phyloP scores from a whole-genome alignment of 495 filamentous ascomycete species.

The Elasticomyces elasticus region DNA sequence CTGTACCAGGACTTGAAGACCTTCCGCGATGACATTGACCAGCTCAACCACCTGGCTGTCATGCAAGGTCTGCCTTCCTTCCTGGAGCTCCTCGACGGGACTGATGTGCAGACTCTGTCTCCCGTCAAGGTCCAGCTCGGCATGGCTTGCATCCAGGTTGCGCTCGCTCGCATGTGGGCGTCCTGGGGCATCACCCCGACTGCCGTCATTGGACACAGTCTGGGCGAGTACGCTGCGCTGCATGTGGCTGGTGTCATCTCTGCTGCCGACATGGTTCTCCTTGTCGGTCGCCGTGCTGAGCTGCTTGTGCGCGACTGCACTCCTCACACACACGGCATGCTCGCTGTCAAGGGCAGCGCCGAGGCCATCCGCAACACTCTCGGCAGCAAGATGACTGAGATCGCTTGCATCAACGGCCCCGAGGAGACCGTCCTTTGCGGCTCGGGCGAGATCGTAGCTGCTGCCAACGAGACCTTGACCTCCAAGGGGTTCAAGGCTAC shows the following conservation, averaged over 20 bases:
- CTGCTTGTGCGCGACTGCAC: conserved; percentile 65
- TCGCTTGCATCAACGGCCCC: conserved; percentile 39
- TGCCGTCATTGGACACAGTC: conserved; percentile 75
- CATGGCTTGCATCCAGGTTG: conserved; percentile 73
- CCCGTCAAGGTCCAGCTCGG: conserved; percentile 72
- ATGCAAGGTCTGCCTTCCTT: conserved; percentile 64
- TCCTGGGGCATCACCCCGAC: conserved; percentile 68
- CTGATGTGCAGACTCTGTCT: conserved; percentile 48
- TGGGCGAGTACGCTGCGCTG: conserved; percentile 81
- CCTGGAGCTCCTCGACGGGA: conserved; percentile 56
- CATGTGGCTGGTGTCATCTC: conserved; percentile 71
- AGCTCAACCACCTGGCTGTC: conserved; percentile 57
- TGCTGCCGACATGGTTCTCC: conserved; percentile 66
- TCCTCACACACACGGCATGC: conserved; percentile 55
- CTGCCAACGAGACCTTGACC: conserved; percentile 29
- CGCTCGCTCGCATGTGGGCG: conserved; percentile 67
- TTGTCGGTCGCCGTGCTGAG: conserved; percentile 68
- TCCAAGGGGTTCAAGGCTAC: conserved; percentile 43
- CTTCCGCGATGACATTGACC: conserved; percentile 62
- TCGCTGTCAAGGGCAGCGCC: conserved; percentile 38
- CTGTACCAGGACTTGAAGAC: conserved; percentile 52
- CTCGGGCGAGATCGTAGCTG: conserved; percentile 27
- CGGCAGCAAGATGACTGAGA: conserved; percentile 36
- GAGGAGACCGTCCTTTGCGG: conserved; percentile 40
- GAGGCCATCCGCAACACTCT: conserved; percentile 31